Evolutionary conservation across 768 basidiomycete genomes (phyloP), one percentile per base, ranked within the genome.

Genomic region (Pleurotus sapidus): DNA sequence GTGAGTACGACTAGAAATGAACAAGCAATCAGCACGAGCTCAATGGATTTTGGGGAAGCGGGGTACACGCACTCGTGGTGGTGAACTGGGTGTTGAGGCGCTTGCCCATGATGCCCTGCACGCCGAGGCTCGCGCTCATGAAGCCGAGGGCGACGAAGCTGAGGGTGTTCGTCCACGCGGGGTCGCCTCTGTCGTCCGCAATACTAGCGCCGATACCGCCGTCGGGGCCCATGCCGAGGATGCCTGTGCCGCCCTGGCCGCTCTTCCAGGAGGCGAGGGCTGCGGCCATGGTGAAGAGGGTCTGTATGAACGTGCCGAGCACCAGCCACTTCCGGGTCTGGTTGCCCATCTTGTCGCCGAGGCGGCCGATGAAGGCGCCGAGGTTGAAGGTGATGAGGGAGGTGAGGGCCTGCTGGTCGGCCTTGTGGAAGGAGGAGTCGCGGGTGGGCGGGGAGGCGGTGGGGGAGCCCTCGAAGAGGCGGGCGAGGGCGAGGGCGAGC

Each of bases 101-200:
- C 73, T 94, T 94, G 51, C 87, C 91, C 72, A 90, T 77, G 67
- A 94, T 90, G 17, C 93, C 93, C 70, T 95, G 93, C 34, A 94
- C 72, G 5, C 94, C 94, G 64, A 97, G 72, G 68, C 81, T 83
- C 27, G 88, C 88, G 60, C 91, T 93, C 70, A 93, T 85, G 68
- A 92, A 91, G 1, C 81, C 92, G 14, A 97, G 62, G 8, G 84
- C 79, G 11, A 87, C 85, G 65, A 87, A 92, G 1, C 88, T 82
- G 34, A 84, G 63, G 1, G 79, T 68, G 46, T 85, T 84, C 2
- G 74, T 79, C 94, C 93, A 95, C 0, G 86, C 79, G 0, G 89
- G 91, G 45, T 82, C 72, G 1, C 75, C 86, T 3, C 91, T 77
- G 4, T 68, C 66, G 38, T 74, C 72, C 1, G 84, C 79, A 25